Evolutionary conservation across 306 rosid genomes (phyloP).

Genomic region (Cajanus cajan): DNA sequence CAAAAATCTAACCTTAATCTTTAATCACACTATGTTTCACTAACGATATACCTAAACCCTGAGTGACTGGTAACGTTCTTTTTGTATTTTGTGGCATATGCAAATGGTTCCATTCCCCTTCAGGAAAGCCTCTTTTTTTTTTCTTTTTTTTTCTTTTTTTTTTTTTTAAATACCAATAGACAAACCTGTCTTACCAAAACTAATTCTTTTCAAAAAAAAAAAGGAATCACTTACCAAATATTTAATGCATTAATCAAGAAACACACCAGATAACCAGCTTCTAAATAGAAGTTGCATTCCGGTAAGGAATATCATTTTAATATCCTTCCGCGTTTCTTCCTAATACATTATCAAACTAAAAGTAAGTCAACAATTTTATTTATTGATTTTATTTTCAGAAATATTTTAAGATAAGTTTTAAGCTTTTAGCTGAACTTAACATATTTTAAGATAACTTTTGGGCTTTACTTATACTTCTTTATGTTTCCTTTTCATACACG

Average conservation of each 20-base stretch:
- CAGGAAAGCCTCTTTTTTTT: not conserved
- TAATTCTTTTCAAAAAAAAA: not conserved
- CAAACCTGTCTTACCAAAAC: not conserved
- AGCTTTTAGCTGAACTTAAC: not conserved
- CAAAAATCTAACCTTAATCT: not conserved
- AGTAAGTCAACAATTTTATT: not conserved
- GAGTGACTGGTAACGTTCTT: not conserved
- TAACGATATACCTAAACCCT: not conserved
- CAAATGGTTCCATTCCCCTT: not conserved
- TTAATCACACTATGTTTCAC: not conserved
- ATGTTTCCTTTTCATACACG: conserved; percentile 2
- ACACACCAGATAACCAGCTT: not conserved
- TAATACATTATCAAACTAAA: not conserved
- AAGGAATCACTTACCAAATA: not conserved
- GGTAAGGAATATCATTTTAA: not conserved
- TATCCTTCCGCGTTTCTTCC: conserved; percentile 22
- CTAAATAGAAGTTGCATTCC: not conserved
- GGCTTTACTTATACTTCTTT: not conserved
- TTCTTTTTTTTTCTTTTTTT: no score
- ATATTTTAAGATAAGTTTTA: conserved; percentile 10
- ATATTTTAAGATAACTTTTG: not conserved
- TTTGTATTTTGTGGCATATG: not conserved
- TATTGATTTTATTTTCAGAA: not conserved
- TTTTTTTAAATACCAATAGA: no score
- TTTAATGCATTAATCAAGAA: not conserved